phyloP scores from a whole-genome alignment of 1,284 basidiomycete species.

The Austropuccinia psidii region DNA sequence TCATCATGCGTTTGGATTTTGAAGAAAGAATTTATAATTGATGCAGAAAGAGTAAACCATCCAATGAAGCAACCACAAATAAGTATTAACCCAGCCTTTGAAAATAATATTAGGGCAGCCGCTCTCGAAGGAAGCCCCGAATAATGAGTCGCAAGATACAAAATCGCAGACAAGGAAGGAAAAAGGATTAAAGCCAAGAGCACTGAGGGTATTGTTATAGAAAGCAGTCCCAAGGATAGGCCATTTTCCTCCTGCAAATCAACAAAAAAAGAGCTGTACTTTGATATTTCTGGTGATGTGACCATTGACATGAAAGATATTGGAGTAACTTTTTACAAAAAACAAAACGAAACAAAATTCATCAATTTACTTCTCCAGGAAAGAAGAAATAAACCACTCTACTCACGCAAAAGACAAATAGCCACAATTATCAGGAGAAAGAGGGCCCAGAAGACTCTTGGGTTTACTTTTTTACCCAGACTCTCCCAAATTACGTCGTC shows the following conservation, averaged over 20 bases:
- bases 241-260: neutral
- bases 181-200: conserved; percentile 1
- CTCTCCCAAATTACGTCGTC: conserved; percentile 20
- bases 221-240: conserved; percentile 2
- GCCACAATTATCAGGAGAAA: conserved; percentile 9
- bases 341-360: neutral
- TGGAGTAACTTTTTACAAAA: neutral
- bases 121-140: conserved; percentile 19
- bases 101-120: neutral
- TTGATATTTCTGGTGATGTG: neutral
- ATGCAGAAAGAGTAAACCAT: neutral
- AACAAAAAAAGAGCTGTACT: neutral
- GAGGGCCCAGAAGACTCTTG: neutral
- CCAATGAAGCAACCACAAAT: conserved; percentile 16
- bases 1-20: neutral
- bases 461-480: neutral
- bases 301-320: conserved; percentile 12
- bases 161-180: neutral
- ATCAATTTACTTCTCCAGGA: neutral
- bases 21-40: neutral
- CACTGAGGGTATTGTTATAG: conserved; percentile 8
- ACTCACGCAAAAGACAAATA: neutral
- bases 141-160: conserved; percentile 5
- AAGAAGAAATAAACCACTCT: neutral
- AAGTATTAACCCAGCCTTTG: conserved; percentile 11